phyloP scores from a whole-genome alignment of 768 basidiomycete genomes.

The Mycena galopus region DNA sequence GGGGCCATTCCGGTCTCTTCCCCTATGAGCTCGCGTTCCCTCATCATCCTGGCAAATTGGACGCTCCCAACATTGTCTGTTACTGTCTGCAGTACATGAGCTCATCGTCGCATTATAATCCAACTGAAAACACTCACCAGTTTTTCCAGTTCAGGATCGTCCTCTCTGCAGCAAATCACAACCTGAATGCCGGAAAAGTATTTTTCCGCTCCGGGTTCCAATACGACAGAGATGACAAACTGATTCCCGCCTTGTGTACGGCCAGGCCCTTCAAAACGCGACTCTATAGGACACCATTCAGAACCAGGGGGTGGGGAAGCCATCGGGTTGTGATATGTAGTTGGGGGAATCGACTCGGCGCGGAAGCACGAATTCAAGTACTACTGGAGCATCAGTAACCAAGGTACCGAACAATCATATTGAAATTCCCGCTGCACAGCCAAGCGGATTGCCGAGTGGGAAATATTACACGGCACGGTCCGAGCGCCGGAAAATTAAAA shows the following conservation, averaged over 20 bases:
- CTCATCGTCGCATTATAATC: neutral
- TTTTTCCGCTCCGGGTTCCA: slow-evolving; percentile 15
- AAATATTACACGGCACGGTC: too few relatives aligned
- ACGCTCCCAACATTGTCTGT: slow-evolving; percentile 7
- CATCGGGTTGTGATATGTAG: neutral
- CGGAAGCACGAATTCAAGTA: too few relatives aligned
- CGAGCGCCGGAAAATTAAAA: too few relatives aligned
- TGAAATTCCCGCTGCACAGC: too few relatives aligned
- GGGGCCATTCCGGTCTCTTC: neutral
- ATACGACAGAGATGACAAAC: neutral
- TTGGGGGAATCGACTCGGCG: too few relatives aligned
- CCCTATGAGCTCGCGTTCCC: neutral
- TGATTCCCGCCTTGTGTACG: neutral
- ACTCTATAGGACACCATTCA: slow-evolving; percentile 15
- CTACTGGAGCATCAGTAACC: too few relatives aligned
- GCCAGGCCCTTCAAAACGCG: slow-evolving; percentile 22
- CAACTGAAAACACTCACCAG: slow-evolving; percentile 12
- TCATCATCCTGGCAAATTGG: neutral
- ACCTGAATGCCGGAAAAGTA: slow-evolving; percentile 18
- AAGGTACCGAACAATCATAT: too few relatives aligned
- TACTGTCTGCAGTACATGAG: slow-evolving; percentile 4
- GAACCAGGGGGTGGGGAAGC: neutral
- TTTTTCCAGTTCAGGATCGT: slow-evolving; percentile 8
- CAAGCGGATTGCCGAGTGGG: too few relatives aligned
- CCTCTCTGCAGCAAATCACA: slow-evolving; percentile 11